Base-by-base conservation (phyloP, 108 stramenopile genomes). In the Skeletonema grethae region DNA sequence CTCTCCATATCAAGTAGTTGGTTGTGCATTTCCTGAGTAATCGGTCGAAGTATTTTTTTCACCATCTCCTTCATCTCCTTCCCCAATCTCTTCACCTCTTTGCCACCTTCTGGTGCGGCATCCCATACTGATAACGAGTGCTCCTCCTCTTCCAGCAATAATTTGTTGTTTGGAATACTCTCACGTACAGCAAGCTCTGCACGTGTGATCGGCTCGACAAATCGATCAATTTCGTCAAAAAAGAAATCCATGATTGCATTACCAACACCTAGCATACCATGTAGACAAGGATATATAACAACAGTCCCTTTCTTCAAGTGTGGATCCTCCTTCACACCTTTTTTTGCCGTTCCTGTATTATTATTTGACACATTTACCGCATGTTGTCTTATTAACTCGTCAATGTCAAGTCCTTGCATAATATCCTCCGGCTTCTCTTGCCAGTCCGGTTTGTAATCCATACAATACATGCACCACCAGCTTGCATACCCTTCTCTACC, bases 201-300 rank as follows among this genome's bases (percentile, higher is more conserved):
- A 1, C 12, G 45, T 12, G 64, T 20, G 8, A 65, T 13, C 11
- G 8, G 15, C 64, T 65, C 64, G 10, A 65, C 39, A 38, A 41
- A 20, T 28, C n/a, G 2, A 7, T 65, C 64, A 28, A 46, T 20
- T 4, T 11, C 11, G 43, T 65, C 64, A 29, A 65, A 20, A 18
- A 65, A 29, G 38, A 41, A 46, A 28, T 41, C 43, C 18, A 65
- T 18, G 6, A 43, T 25, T 11, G 11, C 25, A 65, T 65, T 65
- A 11, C 64, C 64, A 45, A 65, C 25, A 29, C 64, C 64, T 3
- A 65, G 38, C 45, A 46, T 11, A 2, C 36, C 29, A 46, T 65
- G 64, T 9, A 65, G 38, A 9, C 38, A 36, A 30, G 64, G 22
- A 11, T 1, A 65, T 13, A 65, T 65, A 13, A 65, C 45, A 13